Base-by-base conservation (phyloP, 192 early-diverging fungal genomes). In the Mortierella antarctica region DNA sequence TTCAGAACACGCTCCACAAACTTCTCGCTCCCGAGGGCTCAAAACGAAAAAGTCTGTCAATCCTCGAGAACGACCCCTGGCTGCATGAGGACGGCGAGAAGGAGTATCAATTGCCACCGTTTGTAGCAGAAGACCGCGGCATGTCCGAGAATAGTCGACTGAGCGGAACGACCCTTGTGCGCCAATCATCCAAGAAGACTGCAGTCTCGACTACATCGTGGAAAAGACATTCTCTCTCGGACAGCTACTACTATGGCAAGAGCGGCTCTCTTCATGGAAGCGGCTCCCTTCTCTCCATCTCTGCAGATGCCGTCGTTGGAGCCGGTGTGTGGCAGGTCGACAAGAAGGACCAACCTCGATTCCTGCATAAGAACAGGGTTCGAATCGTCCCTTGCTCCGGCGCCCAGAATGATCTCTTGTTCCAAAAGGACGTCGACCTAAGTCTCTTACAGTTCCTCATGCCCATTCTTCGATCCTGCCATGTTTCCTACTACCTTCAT, bases 11-110 rank as follows among this genome's bases (percentile, higher is more conserved):
- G 5, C 83, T 89, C 39, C 56, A 67, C 45, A 89, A 86, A 68
- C 84, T 83, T 20, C 58, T 89, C 7, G 63, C 75, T 8, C 59
- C 81, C 3, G 88, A 89, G 41, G 57, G 88, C 15, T 46, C 71
- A 46, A 73, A 83, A 49, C 69, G 88, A 31, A 76, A 76, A 31
- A 82, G 68, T 21, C 59, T 89, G 7, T 49, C 70, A 1, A 55
- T 83, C 13, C 56, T 89, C 6, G 84, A 85, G 13, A 71, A 75
- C 6, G 88, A 89, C 68, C 74, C 73, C 9, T 89, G 88, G 88
- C 63, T 89, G 8, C 83, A 86, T 42, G 65, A 80, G 55, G 71
- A 82, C 51, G 0, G 47, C 12, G 9, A 23, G 14, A 55, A 55
- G 0, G 39, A 48, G 23, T 4, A 65, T 0, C 49, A 62, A 14